Conservation (phyloP, 306 rosid species). For the Hippophae gyantsensis region DNA sequence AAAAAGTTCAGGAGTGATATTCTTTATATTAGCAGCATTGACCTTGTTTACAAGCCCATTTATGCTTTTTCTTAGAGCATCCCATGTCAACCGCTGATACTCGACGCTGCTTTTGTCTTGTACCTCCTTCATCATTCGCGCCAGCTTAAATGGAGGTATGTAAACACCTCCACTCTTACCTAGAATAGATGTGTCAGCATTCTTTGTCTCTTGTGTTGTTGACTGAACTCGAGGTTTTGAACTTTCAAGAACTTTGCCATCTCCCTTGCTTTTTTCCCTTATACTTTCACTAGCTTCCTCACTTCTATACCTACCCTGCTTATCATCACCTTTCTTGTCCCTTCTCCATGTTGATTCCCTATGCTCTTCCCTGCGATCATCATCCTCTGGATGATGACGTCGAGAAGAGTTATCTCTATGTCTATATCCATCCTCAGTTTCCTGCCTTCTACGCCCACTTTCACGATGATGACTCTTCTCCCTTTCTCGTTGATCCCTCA, state of each 20-base stretch:
- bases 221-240: no score
- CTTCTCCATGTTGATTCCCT: neutral
- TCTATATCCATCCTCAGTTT: neutral
- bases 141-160: constrained; percentile 89
- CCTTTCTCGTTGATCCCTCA: neutral
- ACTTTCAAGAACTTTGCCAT: no score
- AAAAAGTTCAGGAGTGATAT: constrained; percentile 74
- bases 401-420: neutral
- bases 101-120: constrained; percentile 75
- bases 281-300: neutral
- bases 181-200: constrained; percentile 32
- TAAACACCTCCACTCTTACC: constrained; percentile 94
- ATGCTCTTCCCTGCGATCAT: no score
- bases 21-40: constrained; percentile 75
- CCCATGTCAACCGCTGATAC: constrained; percentile 93
- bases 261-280: neutral
- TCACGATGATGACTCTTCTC: neutral
- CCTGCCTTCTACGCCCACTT: neutral
- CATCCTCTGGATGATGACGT: neutral
- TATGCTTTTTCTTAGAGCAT: constrained; percentile 87
- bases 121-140: constrained; percentile 87
- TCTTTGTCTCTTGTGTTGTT: no score
- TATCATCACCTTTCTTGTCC: neutral
- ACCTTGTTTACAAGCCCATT: constrained; percentile 95
- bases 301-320: neutral